Percentiles rank a stretch among this genome's conserved stretches.
phyloP scores from a whole-genome alignment of 140 eudicot genomes.

The Cichorium intybus region DNA sequence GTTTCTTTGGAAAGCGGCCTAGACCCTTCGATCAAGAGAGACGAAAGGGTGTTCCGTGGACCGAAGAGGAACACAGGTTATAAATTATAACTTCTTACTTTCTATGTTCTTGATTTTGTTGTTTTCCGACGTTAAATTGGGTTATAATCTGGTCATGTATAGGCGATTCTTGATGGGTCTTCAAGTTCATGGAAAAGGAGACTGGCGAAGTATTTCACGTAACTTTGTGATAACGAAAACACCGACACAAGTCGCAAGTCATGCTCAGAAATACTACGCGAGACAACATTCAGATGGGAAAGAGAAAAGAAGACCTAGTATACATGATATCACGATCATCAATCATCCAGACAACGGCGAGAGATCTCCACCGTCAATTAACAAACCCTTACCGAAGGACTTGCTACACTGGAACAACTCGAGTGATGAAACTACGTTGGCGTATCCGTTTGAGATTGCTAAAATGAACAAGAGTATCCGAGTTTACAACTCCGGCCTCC shows the following conservation, averaged over 20 bases:
- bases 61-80: constrained; percentile 82
- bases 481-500: constrained; percentile 29
- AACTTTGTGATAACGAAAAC: constrained; percentile 66
- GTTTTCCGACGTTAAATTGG: neutral
- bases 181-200: constrained; percentile 76
- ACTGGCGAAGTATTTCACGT: constrained; percentile 80
- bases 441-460: constrained; percentile 23
- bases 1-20: constrained; percentile 40
- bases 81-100: constrained; percentile 5
- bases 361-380: constrained; percentile 18
- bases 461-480: constrained; percentile 21
- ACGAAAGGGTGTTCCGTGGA: constrained; percentile 83
- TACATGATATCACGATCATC: constrained; percentile 73
- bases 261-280: constrained; percentile 78
- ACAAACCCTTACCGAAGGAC: constrained; percentile 14
- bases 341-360: constrained; percentile 27
- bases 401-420: neutral
- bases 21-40: constrained; percentile 61
- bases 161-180: constrained; percentile 79
- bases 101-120: constrained; percentile 10
- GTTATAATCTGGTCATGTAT: neutral
- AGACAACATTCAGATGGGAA: constrained; percentile 67
- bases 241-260: constrained; percentile 86
- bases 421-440: neutral
- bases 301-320: constrained; percentile 81